These are phyloP conservation scores for Colletotrichum caudatum DNA, from an alignment of 2,329 filamentous ascomycete genomes.

Conservation along the genomic window DNA sequence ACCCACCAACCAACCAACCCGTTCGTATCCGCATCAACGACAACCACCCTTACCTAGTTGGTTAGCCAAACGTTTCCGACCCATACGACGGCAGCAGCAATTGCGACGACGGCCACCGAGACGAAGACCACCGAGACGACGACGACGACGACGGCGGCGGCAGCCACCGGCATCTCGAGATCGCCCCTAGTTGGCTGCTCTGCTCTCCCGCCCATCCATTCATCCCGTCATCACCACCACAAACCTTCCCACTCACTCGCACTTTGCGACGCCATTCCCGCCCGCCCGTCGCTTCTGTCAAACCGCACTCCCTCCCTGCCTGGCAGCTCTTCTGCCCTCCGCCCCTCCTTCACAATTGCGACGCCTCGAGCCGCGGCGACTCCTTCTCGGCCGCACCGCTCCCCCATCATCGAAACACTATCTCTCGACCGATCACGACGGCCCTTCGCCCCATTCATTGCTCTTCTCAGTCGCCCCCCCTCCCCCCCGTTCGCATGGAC, in stretches of 20 bases:
- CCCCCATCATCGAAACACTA: neutral
- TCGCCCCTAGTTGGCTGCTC: neutral
- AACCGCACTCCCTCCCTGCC: neutral
- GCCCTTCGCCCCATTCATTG: constrained; percentile 13
- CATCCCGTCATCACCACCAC: neutral
- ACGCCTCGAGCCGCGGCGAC: constrained; percentile 30
- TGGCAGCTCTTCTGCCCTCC: neutral
- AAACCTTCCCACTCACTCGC: neutral
- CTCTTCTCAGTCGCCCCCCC: neutral
- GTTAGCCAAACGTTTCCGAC: neutral
- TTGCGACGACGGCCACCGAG: too few species aligned
- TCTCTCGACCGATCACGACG: constrained; percentile 3
- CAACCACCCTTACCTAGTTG: neutral
- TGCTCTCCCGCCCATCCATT: neutral
- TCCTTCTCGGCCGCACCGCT: neutral
- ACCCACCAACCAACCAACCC: neutral
- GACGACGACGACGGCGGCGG: neutral
- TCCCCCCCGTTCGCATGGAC: neutral
- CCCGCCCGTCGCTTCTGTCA: constrained; percentile 2
- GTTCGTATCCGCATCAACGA: neutral
- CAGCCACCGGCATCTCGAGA: neutral
- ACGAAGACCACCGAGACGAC: neutral
- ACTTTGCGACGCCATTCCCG: constrained; percentile 17
- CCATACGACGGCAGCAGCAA: neutral
- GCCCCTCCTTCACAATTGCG: constrained; percentile 18